Evolutionary conservation across 1,139 yeast species (phyloP).

Genomic region (Taiozyma sp.): DNA sequence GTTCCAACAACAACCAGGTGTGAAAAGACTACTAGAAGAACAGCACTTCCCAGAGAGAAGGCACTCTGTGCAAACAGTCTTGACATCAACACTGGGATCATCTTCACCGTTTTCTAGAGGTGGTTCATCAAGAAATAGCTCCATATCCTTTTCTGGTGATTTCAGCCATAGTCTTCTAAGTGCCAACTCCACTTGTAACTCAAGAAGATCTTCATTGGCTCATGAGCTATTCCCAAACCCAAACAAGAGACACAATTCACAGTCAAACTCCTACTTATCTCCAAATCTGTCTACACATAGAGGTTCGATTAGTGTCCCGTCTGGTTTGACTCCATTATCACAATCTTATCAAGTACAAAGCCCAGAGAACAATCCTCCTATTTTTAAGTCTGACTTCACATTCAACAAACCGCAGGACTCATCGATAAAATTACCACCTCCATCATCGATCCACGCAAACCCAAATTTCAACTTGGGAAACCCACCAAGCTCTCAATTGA

Average conservation of each 20-base stretch:
- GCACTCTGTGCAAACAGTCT: conserved; percentile 23
- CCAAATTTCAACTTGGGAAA: conserved; percentile 5
- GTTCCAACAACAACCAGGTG: conserved; percentile 21
- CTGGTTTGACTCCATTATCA: conserved; percentile 13
- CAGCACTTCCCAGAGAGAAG: conserved; percentile 21
- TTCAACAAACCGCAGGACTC: conserved; percentile 4
- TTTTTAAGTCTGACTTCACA: conserved; percentile 5
- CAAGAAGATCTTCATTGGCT: conserved; percentile 23
- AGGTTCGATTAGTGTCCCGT: conserved; percentile 12
- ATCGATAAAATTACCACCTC: conserved; percentile 14
- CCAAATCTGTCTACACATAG: conserved; percentile 19
- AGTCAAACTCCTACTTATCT: conserved; percentile 18
- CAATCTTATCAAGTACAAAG: conserved; percentile 3
- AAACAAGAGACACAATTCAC: conserved; percentile 16
- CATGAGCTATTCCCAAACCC: conserved; percentile 21
- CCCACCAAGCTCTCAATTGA: neutral
- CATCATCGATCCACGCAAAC: conserved; percentile 12
- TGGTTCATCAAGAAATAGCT: conserved; percentile 22
- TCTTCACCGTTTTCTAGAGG: conserved; percentile 20
- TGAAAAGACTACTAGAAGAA: conserved; percentile 23
- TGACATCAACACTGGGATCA: conserved; percentile 17
- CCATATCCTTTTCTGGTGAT: conserved; percentile 20
- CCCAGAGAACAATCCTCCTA: neutral
- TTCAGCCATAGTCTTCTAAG: neutral
- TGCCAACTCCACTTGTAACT: conserved; percentile 9